A percentile compares a stretch with the other conserved stretches of the same genome.
These are phyloP conservation scores for Plasmodium cynomolgi DNA, from an alignment of 169 alveolate species.

Conservation along the genomic window DNA sequence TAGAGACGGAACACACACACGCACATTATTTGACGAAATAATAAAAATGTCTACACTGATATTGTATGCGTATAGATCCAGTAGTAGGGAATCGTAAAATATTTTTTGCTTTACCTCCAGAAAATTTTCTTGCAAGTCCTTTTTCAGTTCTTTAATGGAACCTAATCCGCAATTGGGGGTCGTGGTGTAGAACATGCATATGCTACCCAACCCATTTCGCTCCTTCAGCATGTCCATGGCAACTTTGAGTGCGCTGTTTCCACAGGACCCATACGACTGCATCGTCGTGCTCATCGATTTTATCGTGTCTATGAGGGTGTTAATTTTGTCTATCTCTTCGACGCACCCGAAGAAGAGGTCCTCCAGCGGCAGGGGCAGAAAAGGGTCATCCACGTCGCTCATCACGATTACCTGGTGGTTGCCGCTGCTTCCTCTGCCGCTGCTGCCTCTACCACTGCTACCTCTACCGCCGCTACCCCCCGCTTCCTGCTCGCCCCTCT, in stretches of 20 bases:
- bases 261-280: conserved; percentile 77
- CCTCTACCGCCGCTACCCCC: background rate
- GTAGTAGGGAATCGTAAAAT: conserved; percentile 52
- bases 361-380: conserved; percentile 45
- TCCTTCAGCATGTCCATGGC: conserved; percentile 79
- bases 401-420: conserved; percentile 53
- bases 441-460: background rate
- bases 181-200: conserved; percentile 79
- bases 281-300: conserved; percentile 15
- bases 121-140: conserved; percentile 28
- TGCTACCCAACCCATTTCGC: conserved; percentile 76
- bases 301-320: conserved; percentile 64
- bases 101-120: conserved; percentile 48
- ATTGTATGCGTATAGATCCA: conserved; percentile 54
- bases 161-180: conserved; percentile 84
- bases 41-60: conserved; percentile 63
- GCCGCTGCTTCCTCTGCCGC: background rate
- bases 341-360: conserved; percentile 71
- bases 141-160: conserved; percentile 50
- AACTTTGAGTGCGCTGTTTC: conserved; percentile 78
- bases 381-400: conserved; percentile 73
- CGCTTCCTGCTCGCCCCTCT: background rate
- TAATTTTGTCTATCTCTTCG: conserved; percentile 67
- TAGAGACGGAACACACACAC: conserved; percentile 54
- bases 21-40: conserved; percentile 49